Evolutionary conservation across 805 yeast genomes (phyloP).

Genomic region (Nakazawaea laoshanensis): DNA sequence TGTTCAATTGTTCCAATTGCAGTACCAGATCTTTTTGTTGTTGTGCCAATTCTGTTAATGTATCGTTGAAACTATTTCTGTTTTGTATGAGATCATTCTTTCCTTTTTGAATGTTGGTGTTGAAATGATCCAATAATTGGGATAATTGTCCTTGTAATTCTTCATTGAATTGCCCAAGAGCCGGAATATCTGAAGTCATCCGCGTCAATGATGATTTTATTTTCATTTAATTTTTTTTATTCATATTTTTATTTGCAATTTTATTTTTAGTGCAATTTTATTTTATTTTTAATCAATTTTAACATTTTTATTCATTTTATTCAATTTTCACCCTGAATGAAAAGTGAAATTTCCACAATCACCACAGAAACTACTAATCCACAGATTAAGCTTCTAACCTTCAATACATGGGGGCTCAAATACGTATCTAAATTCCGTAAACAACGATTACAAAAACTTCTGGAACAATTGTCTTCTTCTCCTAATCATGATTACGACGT

Average conservation of each 20-base stretch:
- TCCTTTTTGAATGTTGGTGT: conserved; percentile 1
- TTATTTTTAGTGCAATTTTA: too few species aligned
- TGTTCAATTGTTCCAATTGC: conserved; percentile 2
- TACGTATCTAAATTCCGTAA: conserved; percentile 65
- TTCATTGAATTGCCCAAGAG: conserved; percentile 8
- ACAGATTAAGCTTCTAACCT: conserved; percentile 46
- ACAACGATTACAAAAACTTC: conserved; percentile 66
- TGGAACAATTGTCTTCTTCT: conserved; percentile 41
- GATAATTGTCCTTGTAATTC: conserved; percentile 7
- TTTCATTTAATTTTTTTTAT: background rate
- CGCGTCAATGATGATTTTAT: background rate
- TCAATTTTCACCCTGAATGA: too few species aligned
- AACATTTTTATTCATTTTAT: background rate
- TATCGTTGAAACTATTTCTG: conserved; percentile 1
- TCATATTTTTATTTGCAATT: too few species aligned
- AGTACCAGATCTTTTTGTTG: conserved; percentile 1
- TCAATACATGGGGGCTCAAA: conserved; percentile 88
- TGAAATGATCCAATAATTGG: background rate
- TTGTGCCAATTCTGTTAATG: conserved; percentile 2
- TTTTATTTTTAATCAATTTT: too few species aligned
- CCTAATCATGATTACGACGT: conserved; percentile 55
- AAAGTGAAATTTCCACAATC: too few species aligned
- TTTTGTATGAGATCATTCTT: conserved; percentile 4
- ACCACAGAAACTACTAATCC: conserved; percentile 1
- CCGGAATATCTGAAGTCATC: conserved; percentile 1